Conservation (phyloP, 257 asterid species). For the Asclepias syriaca region DNA sequence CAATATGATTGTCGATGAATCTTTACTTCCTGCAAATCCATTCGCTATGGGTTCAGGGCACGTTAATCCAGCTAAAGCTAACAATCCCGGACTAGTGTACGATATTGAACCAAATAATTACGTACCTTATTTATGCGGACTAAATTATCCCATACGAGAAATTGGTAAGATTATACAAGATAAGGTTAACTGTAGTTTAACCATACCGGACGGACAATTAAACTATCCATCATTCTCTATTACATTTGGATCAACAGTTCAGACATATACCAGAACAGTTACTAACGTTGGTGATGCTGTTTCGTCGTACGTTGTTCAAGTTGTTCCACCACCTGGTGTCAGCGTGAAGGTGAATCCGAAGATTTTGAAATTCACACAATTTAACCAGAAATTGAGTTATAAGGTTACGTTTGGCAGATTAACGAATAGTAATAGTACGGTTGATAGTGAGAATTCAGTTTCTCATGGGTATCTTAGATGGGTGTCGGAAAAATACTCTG, state of each 20-base stretch:
- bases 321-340: conserved; percentile 12
- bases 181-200: background rate
- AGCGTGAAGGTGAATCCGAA: conserved; percentile 10
- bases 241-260: conserved; percentile 13
- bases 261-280: conserved; percentile 11
- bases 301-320: conserved; percentile 5
- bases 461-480: conserved; percentile 19
- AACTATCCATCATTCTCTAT: conserved; percentile 23
- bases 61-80: conserved; percentile 14
- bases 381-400: conserved; percentile 14
- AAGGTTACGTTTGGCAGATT: conserved; percentile 5
- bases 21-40: background rate
- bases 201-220: conserved; percentile 15
- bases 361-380: conserved; percentile 8
- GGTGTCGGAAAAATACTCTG: conserved; percentile 13
- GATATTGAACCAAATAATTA: conserved; percentile 16
- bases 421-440: background rate
- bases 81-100: conserved; percentile 23
- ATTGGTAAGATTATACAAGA: background rate
- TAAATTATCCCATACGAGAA: conserved; percentile 14
- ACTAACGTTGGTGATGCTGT: conserved; percentile 19
- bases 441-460: background rate
- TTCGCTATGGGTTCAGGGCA: conserved; percentile 25
- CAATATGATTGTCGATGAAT: conserved; percentile 11
- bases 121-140: conserved; percentile 21